phyloP scores from a whole-genome alignment of 106 monocot genomes.

The Ottelia alismoides region DNA sequence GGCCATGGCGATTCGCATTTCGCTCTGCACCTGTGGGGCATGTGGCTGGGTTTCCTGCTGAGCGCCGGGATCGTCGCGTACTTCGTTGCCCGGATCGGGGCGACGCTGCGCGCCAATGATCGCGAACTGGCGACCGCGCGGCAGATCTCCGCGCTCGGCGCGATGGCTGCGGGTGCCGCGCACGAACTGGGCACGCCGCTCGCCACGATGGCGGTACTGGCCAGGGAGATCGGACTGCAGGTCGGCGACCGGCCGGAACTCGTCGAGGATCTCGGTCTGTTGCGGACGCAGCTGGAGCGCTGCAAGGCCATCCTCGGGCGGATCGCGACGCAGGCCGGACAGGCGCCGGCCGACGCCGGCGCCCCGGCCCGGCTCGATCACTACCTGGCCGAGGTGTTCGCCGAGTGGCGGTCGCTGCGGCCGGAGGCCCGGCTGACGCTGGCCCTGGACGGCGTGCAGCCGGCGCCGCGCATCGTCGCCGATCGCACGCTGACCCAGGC shows the following conservation, averaged over 20 bases:
- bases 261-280: neutral
- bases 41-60: neutral
- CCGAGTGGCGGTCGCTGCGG: too few species aligned
- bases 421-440: neutral
- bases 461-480: too few species aligned
- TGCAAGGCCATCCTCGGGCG: neutral
- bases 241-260: neutral
- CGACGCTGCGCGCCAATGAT: neutral
- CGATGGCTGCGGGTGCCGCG: neutral
- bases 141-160: neutral
- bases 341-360: neutral
- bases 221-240: neutral
- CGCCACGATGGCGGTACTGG: neutral
- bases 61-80: neutral
- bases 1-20: neutral
- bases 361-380: neutral
- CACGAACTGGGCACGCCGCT: neutral
- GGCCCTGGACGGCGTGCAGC: too few species aligned
- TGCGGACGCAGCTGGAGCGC: neutral
- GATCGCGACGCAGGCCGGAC: neutral
- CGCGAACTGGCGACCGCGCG: neutral
- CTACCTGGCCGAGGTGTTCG: neutral
- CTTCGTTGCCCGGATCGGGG: neutral
- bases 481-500: neutral
- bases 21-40: neutral